Evolutionary conservation across 2,329 filamentous ascomycete genomes (phyloP), one percentile per base, ranked within the genome.

Genomic region (Epichloe scottii): DNA sequence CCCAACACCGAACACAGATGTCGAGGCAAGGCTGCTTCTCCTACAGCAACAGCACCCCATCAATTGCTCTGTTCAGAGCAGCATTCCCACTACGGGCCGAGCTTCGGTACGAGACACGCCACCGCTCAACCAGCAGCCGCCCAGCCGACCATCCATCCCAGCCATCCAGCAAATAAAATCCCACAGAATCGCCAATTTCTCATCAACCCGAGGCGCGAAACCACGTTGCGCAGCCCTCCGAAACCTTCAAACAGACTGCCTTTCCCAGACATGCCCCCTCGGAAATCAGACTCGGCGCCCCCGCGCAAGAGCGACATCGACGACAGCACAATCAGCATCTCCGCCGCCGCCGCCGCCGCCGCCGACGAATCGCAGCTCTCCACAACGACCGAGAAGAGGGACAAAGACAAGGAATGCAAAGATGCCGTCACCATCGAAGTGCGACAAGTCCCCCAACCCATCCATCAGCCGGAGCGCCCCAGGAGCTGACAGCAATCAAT

Each of bases 381-480:
- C 7, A 19, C 48, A 3, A n/a, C 51, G 19, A 21, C 6, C 15
- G 35, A 38, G 47, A 53, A 66, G 67, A 65, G 61, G 53, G 60
- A 65, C 5, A 63, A 60, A 54, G 63, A 63, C 6, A 60, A 59
- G n/a, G 58, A 57, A 37, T 53, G 60, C 19, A 60, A 64, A 56
- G 71, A 76, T 48, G 60, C 66, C 5, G 59, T 76, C 1, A 69
- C 71, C 1, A 79, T 82, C 21, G 79, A 82, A 70, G 77, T 80
- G 63, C 35, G 46, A 2, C 33, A 3, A n/a, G 12, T 26, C 11
- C 15, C 35, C 35, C 23, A 7, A 26, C 23, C 23, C 23, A 7
- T 7, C 6, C 23, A 26, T 7, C 34, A 37, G 6, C 21, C 7
- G 30, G 5, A 4, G 30, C 26, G 8, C 3, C 26, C 8, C 26